Evolutionary conservation across 768 basidiomycete species (phyloP).

Genomic region (Cyclocybe aegerita): DNA sequence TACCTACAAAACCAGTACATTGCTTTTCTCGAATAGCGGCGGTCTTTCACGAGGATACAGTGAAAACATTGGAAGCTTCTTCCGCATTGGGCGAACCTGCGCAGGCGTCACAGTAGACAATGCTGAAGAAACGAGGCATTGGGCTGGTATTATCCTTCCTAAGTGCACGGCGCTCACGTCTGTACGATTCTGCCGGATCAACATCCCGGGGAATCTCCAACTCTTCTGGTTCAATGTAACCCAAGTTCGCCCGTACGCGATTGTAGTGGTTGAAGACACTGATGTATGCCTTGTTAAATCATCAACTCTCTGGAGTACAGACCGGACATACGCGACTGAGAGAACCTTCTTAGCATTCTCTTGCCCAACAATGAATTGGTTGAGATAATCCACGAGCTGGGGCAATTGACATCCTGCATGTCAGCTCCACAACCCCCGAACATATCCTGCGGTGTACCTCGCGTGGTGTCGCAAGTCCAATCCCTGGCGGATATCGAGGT

Average conservation of each 20-base stretch:
- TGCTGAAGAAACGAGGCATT: background rate
- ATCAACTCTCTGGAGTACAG: background rate
- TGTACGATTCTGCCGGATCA: conserved; percentile 6
- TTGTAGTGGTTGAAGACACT: conserved; percentile 97
- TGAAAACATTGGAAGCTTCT: conserved; percentile 30
- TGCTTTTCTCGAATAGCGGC: conserved; percentile 90
- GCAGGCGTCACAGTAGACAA: conserved; percentile 48
- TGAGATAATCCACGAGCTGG: conserved; percentile 82
- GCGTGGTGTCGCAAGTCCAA: conserved; percentile 58
- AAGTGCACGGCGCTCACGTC: background rate
- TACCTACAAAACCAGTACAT: conserved; percentile 85
- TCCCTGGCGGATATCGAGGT: conserved; percentile 36
- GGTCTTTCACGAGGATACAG: conserved; percentile 42
- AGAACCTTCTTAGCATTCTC: conserved; percentile 91
- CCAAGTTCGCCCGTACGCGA: conserved; percentile 73
- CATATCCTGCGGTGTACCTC: conserved; percentile 29
- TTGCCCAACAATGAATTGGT: conserved; percentile 90
- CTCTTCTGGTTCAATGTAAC: conserved; percentile 41
- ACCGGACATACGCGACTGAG: conserved; percentile 79
- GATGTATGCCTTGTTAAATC: conserved; percentile 3
- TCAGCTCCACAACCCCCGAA: background rate
- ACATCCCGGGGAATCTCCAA: conserved; percentile 10
- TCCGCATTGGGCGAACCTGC: conserved; percentile 59
- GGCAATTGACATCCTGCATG: background rate
- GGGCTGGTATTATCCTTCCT: background rate